phyloP scores from a whole-genome alignment of 305 asterid genomes.

The Stenogyne calaminthoides region DNA sequence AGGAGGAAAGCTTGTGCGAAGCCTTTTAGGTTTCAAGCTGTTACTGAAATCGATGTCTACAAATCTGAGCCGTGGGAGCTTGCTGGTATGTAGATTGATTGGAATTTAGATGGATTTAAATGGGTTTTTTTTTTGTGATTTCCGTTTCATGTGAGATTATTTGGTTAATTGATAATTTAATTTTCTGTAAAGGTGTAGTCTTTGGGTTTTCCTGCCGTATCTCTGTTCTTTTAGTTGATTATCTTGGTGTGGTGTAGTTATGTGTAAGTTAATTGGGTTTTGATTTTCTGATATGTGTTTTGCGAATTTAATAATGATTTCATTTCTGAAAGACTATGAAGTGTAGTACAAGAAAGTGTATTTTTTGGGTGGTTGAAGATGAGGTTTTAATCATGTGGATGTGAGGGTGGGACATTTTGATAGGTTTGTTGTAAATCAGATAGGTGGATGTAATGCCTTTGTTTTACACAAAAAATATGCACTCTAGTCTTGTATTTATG shows the following conservation, averaged over 20 bases:
- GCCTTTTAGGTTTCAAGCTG: conserved; percentile 71
- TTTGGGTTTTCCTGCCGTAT: conserved; percentile 23
- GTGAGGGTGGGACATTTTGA: neutral
- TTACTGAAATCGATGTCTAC: conserved; percentile 73
- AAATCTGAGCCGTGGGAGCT: conserved; percentile 92
- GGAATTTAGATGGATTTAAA: neutral
- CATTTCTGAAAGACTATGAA: conserved; percentile 10
- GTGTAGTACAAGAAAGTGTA: conserved; percentile 12
- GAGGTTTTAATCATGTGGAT: conserved; percentile 3
- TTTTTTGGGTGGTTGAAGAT: conserved; percentile 4
- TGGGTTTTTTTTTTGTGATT: neutral
- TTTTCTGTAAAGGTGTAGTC: neutral
- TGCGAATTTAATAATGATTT: neutral
- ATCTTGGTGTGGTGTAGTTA: neutral
- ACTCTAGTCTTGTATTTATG: neutral
- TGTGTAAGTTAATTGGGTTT: conserved; percentile 7
- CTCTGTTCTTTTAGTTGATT: neutral
- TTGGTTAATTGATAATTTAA: conserved; percentile 7
- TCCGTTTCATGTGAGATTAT: neutral
- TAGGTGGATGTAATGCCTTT: neutral
- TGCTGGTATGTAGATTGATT: conserved; percentile 43
- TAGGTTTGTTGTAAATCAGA: neutral
- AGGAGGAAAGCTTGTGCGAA: conserved; percentile 74
- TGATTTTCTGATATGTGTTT: neutral
- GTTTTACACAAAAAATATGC: neutral